A percentile compares a stretch with the other conserved stretches of the same genome.
phyloP scores from a whole-genome alignment of 1,284 basidiomycete genomes.

The Rhodotorula sp. region DNA sequence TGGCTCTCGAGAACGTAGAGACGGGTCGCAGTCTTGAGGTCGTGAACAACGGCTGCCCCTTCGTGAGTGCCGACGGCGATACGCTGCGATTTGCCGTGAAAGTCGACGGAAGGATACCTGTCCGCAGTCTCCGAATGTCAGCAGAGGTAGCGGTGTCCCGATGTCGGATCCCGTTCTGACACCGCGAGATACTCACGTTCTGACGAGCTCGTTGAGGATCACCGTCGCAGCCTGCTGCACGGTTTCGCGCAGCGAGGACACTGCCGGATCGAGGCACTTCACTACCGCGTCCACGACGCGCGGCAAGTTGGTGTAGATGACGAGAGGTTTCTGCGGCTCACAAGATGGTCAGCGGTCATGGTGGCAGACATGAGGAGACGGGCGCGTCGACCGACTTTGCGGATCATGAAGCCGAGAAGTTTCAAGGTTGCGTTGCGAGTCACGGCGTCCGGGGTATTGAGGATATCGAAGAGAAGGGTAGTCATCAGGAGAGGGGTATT shows the following conservation, averaged over 20 bases:
- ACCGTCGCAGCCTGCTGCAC: constrained; percentile 88
- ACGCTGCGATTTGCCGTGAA: constrained; percentile 78
- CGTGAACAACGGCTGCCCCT: constrained; percentile 73
- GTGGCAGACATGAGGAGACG: too few species aligned
- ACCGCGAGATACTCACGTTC: constrained; percentile 60
- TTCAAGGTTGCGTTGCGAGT: constrained; percentile 87
- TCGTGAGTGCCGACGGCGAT: constrained; percentile 92
- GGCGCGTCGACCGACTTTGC: constrained; percentile 59
- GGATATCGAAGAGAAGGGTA: constrained; percentile 83
- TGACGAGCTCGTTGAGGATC: constrained; percentile 83
- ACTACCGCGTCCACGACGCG: constrained; percentile 91
- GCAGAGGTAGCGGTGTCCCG: neutral
- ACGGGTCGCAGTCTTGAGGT: constrained; percentile 90
- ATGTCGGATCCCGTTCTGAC: too few species aligned
- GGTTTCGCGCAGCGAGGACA: constrained; percentile 75
- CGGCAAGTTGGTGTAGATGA: constrained; percentile 81
- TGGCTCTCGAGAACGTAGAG: constrained; percentile 93
- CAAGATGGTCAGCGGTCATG: neutral
- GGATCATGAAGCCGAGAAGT: constrained; percentile 87
- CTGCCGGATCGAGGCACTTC: constrained; percentile 90
- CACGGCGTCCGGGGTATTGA: constrained; percentile 67
- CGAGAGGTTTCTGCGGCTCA: constrained; percentile 66
- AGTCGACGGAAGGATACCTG: constrained; percentile 89
- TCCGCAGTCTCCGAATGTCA: neutral
- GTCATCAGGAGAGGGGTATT: constrained; percentile 94